Percentiles rank a stretch among this genome's conserved stretches.
These are phyloP conservation scores for Trypanosoma platydactyli DNA, from an alignment of 208 protist species.

Conservation along the genomic window DNA sequence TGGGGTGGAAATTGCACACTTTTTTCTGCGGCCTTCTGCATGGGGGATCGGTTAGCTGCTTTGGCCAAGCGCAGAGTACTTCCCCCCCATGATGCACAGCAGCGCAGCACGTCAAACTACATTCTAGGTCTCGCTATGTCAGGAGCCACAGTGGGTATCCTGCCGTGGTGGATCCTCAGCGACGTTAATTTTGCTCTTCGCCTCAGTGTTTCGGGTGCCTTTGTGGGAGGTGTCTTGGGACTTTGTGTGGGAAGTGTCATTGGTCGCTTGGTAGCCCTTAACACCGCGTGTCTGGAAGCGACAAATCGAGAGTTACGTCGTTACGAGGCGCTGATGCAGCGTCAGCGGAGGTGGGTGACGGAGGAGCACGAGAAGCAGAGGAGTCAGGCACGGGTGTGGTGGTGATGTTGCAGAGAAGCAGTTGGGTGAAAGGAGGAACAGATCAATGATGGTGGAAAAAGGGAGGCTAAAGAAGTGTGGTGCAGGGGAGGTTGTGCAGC, in stretches of 20 bases:
- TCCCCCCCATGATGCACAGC: conserved; percentile 60
- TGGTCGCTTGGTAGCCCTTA: conserved; percentile 62
- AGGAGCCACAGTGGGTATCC: conserved; percentile 70
- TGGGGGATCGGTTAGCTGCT: conserved; percentile 64
- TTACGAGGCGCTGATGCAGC: conserved; percentile 83
- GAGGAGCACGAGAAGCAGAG: conserved; percentile 38
- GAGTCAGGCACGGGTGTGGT: conserved; percentile 57
- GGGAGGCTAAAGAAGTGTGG: neutral
- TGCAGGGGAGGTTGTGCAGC: too few relatives aligned
- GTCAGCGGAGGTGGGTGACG: conserved; percentile 62
- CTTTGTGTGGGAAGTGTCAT: conserved; percentile 58
- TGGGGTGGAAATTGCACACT: conserved; percentile 80
- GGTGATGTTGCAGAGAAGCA: conserved; percentile 34
- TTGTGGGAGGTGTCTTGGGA: conserved; percentile 66
- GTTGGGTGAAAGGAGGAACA: neutral
- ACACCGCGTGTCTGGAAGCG: conserved; percentile 66
- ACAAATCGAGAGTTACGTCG: conserved; percentile 71
- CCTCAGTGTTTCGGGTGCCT: conserved; percentile 56
- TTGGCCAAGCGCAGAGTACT: conserved; percentile 44
- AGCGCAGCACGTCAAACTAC: conserved; percentile 76
- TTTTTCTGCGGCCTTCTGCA: conserved; percentile 65
- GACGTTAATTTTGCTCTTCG: conserved; percentile 60
- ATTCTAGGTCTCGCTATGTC: conserved; percentile 62
- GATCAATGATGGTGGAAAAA: neutral
- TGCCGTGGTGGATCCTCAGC: conserved; percentile 89